Conservation (phyloP, 495 filamentous ascomycete species). For the Aspergillus taichungensis region DNA sequence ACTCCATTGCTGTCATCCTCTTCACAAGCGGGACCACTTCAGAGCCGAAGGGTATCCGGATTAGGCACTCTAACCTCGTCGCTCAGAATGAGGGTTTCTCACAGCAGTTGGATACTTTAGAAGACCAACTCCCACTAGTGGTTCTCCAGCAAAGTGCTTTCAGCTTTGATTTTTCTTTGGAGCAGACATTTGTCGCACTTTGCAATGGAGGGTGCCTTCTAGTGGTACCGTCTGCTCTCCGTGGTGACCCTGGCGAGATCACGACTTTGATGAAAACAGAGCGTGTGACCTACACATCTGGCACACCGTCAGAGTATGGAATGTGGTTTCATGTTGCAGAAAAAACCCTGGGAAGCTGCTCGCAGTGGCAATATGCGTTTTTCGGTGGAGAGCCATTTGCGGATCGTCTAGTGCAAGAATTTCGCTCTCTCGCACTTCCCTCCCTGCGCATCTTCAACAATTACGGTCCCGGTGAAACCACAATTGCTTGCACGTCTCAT, state of each 20-base stretch:
- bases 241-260: background rate
- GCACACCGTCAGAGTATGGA: constrained; percentile 22
- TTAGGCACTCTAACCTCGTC: constrained; percentile 10
- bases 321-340: constrained; percentile 10
- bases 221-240: background rate
- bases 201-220: background rate
- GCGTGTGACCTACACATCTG: constrained; percentile 19
- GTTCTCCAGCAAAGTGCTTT: background rate
- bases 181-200: background rate
- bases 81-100: background rate
- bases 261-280: constrained; percentile 9
- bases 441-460: constrained; percentile 14
- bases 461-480: constrained; percentile 17
- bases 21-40: constrained; percentile 21
- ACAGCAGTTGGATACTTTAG: background rate
- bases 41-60: constrained; percentile 17
- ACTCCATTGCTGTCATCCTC: constrained; percentile 16
- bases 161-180: background rate
- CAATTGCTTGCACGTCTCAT: constrained; percentile 3
- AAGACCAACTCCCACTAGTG: background rate
- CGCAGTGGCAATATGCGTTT: background rate
- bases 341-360: constrained; percentile 1
- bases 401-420: constrained; percentile 1
- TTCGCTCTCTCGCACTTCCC: constrained; percentile 4
- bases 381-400: constrained; percentile 5